A percentile compares a stretch with the other conserved stretches of the same genome.
Conservation (phyloP, 495 filamentous ascomycete species). For the Parachaetomium inaequale region DNA sequence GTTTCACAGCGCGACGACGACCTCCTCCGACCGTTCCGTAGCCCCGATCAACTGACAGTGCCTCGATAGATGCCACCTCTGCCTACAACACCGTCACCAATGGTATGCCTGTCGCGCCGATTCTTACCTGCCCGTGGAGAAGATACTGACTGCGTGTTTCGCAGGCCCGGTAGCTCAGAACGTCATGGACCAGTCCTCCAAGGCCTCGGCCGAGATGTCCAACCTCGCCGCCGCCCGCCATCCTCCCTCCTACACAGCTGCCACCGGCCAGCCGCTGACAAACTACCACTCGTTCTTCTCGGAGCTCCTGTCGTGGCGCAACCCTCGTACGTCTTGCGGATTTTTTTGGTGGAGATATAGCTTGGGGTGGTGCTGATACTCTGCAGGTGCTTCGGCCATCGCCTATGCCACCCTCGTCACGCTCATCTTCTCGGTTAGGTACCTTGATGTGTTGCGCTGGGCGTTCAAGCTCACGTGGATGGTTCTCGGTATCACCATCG, state of each 20-base stretch:
- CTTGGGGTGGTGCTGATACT: constrained; percentile 43
- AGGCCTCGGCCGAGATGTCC: constrained; percentile 68
- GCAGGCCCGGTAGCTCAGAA: constrained; percentile 74
- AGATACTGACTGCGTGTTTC: constrained; percentile 24
- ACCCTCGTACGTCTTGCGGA: constrained; percentile 41
- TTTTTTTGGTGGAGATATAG: constrained; percentile 53
- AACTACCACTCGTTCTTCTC: constrained; percentile 97
- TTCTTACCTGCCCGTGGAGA: background rate
- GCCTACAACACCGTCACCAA: constrained; percentile 41
- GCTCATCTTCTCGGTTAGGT: constrained; percentile 85
- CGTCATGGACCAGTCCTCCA: constrained; percentile 66
- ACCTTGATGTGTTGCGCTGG: constrained; percentile 83
- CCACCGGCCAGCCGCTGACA: constrained; percentile 83
- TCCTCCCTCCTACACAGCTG: constrained; percentile 63
- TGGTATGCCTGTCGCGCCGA: constrained; percentile 29
- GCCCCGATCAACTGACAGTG: constrained; percentile 20
- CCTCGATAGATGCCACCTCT: constrained; percentile 38
- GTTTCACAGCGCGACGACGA: constrained; percentile 29
- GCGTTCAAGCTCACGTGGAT: constrained; percentile 79
- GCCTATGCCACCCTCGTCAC: constrained; percentile 69
- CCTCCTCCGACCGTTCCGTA: constrained; percentile 17
- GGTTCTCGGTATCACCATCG: constrained; percentile 61
- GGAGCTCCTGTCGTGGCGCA: constrained; percentile 69
- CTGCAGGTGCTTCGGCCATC: constrained; percentile 74
- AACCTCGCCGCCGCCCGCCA: constrained; percentile 69